These are phyloP conservation scores for Yueomyces sp. DNA, from an alignment of 805 yeast genomes.

Conservation along the genomic window DNA sequence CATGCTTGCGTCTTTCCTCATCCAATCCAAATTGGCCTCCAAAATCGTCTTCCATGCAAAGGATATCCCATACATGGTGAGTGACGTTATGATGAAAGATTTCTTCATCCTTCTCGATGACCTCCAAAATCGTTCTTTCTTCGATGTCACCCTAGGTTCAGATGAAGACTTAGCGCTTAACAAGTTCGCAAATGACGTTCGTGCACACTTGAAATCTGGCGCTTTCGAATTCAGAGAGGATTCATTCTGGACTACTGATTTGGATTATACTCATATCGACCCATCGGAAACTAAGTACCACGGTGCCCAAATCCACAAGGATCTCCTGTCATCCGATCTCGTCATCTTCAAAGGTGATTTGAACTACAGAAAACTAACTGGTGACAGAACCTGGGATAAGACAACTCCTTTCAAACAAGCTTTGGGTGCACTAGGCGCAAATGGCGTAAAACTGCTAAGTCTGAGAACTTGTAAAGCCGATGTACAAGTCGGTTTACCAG, in stretches of 20 bases:
- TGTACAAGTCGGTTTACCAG: slow-evolving; percentile 73
- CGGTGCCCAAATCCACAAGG: slow-evolving; percentile 48
- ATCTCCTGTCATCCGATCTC: slow-evolving; percentile 50
- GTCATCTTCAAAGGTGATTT: slow-evolving; percentile 89
- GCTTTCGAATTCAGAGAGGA: slow-evolving; percentile 39
- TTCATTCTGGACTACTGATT: slow-evolving; percentile 77
- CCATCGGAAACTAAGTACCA: slow-evolving; percentile 33
- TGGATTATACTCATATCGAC: slow-evolving; percentile 60
- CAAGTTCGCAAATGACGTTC: slow-evolving; percentile 33
- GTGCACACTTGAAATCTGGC: slow-evolving; percentile 32
- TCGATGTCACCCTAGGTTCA: slow-evolving; percentile 23
- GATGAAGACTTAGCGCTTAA: slow-evolving; percentile 31
- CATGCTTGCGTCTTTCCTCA: slow-evolving; percentile 45
- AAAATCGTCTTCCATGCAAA: slow-evolving; percentile 75
- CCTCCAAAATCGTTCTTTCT: slow-evolving; percentile 37
- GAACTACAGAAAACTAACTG: slow-evolving; percentile 88
- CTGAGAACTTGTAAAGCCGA: slow-evolving; percentile 95
- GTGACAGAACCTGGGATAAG: slow-evolving; percentile 79
- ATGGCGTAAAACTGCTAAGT: slow-evolving; percentile 54
- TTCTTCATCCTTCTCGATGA: slow-evolving; percentile 45
- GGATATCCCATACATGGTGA: slow-evolving; percentile 92
- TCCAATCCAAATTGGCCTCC: slow-evolving; percentile 55
- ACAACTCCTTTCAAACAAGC: slow-evolving; percentile 64
- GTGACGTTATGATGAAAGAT: slow-evolving; percentile 86
- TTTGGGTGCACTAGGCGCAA: slow-evolving; percentile 50